Conservation (phyloP, 116 monocot genomes). For the Dioscorea cayenensis region DNA sequence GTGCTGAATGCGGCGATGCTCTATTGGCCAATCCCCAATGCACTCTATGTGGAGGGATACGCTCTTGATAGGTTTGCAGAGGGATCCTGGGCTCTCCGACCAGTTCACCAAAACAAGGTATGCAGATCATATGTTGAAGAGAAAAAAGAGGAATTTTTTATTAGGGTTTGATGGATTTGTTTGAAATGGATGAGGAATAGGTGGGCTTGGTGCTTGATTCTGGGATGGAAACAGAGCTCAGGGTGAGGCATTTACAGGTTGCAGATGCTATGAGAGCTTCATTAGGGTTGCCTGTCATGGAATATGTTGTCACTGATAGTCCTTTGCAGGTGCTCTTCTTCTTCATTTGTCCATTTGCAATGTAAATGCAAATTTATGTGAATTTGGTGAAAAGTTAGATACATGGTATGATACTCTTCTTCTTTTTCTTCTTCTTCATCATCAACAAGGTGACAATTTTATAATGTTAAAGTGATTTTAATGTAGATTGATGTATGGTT, state of each 20-base stretch:
- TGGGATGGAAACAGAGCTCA: constrained; percentile 83
- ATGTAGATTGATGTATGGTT: too few relatives aligned
- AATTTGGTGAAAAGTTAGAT: too few relatives aligned
- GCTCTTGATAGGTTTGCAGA: constrained; percentile 93
- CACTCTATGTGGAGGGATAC: constrained; percentile 88
- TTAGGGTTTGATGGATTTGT: neutral
- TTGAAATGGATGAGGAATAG: constrained; percentile 18
- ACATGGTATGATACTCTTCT: too few relatives aligned
- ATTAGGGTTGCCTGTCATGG: constrained; percentile 66
- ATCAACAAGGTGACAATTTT: too few relatives aligned
- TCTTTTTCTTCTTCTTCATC: too few relatives aligned
- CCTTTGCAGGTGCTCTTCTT: constrained; percentile 57
- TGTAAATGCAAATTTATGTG: too few relatives aligned
- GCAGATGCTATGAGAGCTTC: constrained; percentile 87
- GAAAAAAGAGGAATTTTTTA: neutral
- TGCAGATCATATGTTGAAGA: neutral
- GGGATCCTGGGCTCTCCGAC: constrained; percentile 87
- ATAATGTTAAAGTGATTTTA: too few relatives aligned
- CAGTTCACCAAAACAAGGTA: constrained; percentile 94
- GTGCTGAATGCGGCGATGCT: constrained; percentile 97
- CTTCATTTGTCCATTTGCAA: neutral
- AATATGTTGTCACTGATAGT: constrained; percentile 69
- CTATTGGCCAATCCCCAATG: constrained; percentile 83
- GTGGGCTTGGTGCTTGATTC: constrained; percentile 91
- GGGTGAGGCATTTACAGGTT: constrained; percentile 78